Percentiles rank a stretch among this genome's conserved stretches.
These are phyloP conservation scores for Fusarium sp. DNA, from an alignment of 2,329 filamentous ascomycete genomes.

Conservation along the genomic window DNA sequence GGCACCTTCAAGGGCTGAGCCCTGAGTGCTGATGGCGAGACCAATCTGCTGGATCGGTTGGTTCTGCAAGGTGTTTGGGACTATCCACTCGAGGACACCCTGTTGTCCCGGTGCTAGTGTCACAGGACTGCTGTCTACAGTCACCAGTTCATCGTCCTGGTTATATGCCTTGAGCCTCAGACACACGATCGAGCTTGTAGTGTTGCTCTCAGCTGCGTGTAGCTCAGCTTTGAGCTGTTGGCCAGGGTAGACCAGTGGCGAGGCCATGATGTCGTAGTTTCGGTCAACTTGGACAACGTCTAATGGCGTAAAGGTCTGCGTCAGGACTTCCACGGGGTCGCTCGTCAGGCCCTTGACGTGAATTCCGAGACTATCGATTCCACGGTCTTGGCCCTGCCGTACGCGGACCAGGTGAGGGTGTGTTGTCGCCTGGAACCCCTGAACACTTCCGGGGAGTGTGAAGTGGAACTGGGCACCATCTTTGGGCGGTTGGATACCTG, in stretches of 20 bases:
- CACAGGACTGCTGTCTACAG: background rate
- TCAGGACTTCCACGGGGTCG: background rate
- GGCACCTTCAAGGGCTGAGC: background rate
- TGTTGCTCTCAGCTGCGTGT: background rate
- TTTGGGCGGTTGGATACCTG: background rate
- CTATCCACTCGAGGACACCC: background rate
- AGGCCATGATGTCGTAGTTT: slow-evolving; percentile 12
- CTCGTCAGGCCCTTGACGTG: background rate
- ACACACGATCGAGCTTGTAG: background rate
- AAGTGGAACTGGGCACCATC: slow-evolving; percentile 11
- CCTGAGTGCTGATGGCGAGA: background rate
- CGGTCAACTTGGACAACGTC: slow-evolving; percentile 3
- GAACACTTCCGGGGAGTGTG: slow-evolving; percentile 3
- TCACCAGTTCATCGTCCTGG: background rate
- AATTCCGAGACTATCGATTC: slow-evolving; percentile 1
- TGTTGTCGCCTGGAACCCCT: slow-evolving; percentile 3
- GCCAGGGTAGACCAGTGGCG: slow-evolving; percentile 2
- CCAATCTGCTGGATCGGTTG: slow-evolving; percentile 4
- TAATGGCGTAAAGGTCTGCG: background rate
- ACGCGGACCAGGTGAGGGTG: background rate
- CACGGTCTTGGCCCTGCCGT: background rate
- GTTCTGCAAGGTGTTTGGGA: slow-evolving; percentile 1
- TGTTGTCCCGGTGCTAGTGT: background rate
- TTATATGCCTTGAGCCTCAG: slow-evolving; percentile 6
- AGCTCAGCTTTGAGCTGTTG: slow-evolving; percentile 1